Evolutionary conservation across 2,329 filamentous ascomycete species (phyloP).

Genomic region (Sarocladiaceae sp.): DNA sequence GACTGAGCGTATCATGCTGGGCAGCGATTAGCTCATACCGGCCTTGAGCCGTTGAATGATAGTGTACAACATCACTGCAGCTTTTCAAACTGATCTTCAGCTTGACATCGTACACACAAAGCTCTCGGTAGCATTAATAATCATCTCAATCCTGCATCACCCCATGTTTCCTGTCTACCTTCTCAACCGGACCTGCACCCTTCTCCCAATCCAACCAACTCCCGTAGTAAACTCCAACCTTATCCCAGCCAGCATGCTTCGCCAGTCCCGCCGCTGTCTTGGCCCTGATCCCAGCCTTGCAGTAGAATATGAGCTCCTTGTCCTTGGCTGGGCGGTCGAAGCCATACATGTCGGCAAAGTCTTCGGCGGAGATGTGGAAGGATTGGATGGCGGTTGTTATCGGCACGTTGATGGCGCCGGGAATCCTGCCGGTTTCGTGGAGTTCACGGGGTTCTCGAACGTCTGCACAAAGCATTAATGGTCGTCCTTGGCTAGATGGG

Average conservation of each 20-base stretch:
- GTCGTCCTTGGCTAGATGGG: neutral
- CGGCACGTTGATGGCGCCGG: constrained; percentile 77
- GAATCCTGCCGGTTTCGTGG: constrained; percentile 64
- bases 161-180: constrained; percentile 15
- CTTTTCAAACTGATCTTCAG: constrained; percentile 15
- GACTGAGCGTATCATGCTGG: constrained; percentile 1
- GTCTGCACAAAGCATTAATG: constrained; percentile 52
- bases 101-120: neutral
- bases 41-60: constrained; percentile 6
- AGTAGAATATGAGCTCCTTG: constrained; percentile 76
- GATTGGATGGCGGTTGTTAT: constrained; percentile 73
- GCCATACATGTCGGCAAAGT: constrained; percentile 80
- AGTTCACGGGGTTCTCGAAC: constrained; percentile 71
- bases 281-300: constrained; percentile 84
- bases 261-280: constrained; percentile 74
- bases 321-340: constrained; percentile 61
- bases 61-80: constrained; percentile 17
- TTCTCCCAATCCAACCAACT: constrained; percentile 80
- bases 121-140: neutral
- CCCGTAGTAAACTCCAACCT: constrained; percentile 68
- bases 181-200: constrained; percentile 57
- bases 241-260: constrained; percentile 67
- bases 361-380: constrained; percentile 68
- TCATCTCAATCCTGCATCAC: constrained; percentile 24
- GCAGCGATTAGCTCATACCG: neutral